These are phyloP conservation scores for Clathrus columnatus DNA, from an alignment of 768 basidiomycete genomes.

Conservation along the genomic window DNA sequence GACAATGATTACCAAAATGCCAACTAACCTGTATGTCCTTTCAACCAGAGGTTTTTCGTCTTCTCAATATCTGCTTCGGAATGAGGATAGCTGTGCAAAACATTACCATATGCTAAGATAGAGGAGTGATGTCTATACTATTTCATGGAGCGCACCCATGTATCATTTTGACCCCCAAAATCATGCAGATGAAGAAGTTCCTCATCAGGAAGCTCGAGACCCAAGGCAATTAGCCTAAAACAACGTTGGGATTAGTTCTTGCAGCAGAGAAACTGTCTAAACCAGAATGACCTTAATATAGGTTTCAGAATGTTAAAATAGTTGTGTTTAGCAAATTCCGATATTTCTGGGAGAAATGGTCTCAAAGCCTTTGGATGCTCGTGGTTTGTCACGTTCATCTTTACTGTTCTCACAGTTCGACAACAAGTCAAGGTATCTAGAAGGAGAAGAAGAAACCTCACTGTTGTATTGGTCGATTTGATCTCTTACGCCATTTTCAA, in stretches of 20 bases:
- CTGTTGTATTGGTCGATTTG: slow-evolving; percentile 38
- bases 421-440: neutral
- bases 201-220: slow-evolving; percentile 49
- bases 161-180: slow-evolving; percentile 30
- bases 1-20: neutral
- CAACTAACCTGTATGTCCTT: slow-evolving; percentile 27
- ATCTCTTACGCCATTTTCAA: slow-evolving; percentile 34
- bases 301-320: slow-evolving; percentile 41
- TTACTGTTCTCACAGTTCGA: slow-evolving; percentile 28
- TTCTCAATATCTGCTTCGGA: slow-evolving; percentile 25
- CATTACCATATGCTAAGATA: neutral
- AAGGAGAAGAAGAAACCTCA: slow-evolving; percentile 10
- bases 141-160: slow-evolving; percentile 55
- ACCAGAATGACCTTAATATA: neutral
- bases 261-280: neutral
- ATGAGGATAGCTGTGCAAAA: slow-evolving; percentile 23
- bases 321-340: slow-evolving; percentile 39
- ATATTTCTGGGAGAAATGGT: slow-evolving; percentile 45
- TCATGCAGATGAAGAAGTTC: slow-evolving; percentile 39
- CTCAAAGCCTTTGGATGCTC: slow-evolving; percentile 41
- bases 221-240: slow-evolving; percentile 39
- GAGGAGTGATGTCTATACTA: slow-evolving; percentile 32
- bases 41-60: slow-evolving; percentile 26
- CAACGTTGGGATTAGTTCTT: slow-evolving; percentile 15
- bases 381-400: slow-evolving; percentile 38